phyloP scores from a whole-genome alignment of 768 basidiomycete species.

The Xanthoconium purpureum region DNA sequence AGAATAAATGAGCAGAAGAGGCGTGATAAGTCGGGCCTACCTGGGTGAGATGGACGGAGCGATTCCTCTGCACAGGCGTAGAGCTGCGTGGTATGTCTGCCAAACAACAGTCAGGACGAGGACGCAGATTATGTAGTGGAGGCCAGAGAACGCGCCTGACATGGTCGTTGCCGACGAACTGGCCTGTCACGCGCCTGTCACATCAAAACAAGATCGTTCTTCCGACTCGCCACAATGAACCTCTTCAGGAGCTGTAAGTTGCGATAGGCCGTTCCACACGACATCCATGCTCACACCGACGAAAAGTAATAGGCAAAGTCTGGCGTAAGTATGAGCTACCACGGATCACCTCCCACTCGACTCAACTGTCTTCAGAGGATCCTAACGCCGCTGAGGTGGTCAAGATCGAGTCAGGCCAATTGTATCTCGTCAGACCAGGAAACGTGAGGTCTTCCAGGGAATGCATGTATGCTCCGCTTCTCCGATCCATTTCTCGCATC shows the following conservation, averaged over 20 bases:
- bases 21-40: conserved; percentile 8
- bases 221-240: conserved; percentile 57
- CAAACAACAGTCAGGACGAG: neutral
- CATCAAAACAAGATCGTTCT: conserved; percentile 15
- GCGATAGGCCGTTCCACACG: conserved; percentile 4
- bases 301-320: conserved; percentile 82
- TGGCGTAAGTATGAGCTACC: conserved; percentile 69
- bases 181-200: conserved; percentile 28
- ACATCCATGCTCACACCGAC: conserved; percentile 19
- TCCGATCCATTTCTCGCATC: neutral
- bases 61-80: conserved; percentile 17
- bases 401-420: conserved; percentile 87
- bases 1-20: neutral
- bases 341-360: conserved; percentile 10
- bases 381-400: conserved; percentile 94
- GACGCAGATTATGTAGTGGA: too few species aligned
- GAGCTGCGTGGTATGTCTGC: conserved; percentile 1
- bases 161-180: neutral
- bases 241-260: conserved; percentile 77
- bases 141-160: conserved; percentile 13
- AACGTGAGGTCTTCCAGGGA: conserved; percentile 89
- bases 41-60: conserved; percentile 8
- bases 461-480: conserved; percentile 76
- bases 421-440: conserved; percentile 88
- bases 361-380: conserved; percentile 61